Evolutionary conservation across 768 basidiomycete genomes (phyloP), one percentile per base, ranked within the genome.

Genomic region (Lepiota brunneoincarnata): DNA sequence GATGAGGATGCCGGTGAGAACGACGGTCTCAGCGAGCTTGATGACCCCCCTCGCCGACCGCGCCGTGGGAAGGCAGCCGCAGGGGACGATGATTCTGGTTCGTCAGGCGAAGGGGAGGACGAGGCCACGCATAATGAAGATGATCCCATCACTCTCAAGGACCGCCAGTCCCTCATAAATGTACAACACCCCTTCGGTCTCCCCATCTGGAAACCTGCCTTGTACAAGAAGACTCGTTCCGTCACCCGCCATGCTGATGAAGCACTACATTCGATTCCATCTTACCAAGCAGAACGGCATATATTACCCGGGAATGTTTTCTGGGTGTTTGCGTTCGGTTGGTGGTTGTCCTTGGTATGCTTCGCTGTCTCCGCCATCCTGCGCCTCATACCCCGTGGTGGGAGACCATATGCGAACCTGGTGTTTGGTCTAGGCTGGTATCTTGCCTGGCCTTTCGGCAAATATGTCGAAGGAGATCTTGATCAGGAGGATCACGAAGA

Each of bases 141-240:
- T 26, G 93, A 95, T 62, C 91, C 86, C 3, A 89, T 96, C 58
- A 98, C 96, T 0, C 72, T 99, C 61, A 92, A 89, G 71, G 94
- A 98, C 61, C 83, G 97, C 26, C 97, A 99, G 69, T 97, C 95
- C 39, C 89, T 97, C 62, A 97, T 98, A 67, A 99, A 99, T 72
- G 95, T 97, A 65, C 92, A 96, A 66, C 97, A 99, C 69, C 97
- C 97, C 12, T 99, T 99, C 69, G 97, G 97, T 76, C 78, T 99
- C 55, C 96, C 93, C 36, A 98, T 99, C 67, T 99, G 97, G 97
- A 99, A 99, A 69, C 97, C 97, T 18, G 97, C 97, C 0, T 71
- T 99, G 54, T 99, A 99, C 84, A 94, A 95, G 72, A 99, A 99
- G 68, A 89, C 91, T 28, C 87, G 97, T 28, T 92, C 95, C 2